phyloP scores from a whole-genome alignment of 768 basidiomycete genomes.

The Artomyces pyxidatus region DNA sequence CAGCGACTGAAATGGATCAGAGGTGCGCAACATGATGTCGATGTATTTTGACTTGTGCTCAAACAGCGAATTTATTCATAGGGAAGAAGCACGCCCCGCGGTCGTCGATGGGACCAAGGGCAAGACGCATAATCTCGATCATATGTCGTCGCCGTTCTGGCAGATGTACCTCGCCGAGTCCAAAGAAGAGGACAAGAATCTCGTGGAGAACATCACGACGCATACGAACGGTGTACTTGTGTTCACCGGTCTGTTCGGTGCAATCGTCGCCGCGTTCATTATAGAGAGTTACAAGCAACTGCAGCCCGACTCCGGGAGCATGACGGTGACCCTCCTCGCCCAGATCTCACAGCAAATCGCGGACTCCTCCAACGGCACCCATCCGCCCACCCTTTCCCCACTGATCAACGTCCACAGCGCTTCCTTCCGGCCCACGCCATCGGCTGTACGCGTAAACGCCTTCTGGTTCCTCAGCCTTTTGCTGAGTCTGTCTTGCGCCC shows the following conservation, averaged over 20 bases:
- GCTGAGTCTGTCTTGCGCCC: constrained; percentile 7
- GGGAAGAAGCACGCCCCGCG: no score
- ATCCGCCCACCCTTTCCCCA: background rate
- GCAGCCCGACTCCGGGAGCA: background rate
- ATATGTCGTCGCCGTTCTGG: no score
- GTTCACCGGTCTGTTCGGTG: constrained; percentile 7
- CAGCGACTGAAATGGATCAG: no score
- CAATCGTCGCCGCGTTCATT: constrained; percentile 3
- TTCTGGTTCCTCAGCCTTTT: constrained; percentile 11
- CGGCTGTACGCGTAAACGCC: background rate
- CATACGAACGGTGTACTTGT: background rate
- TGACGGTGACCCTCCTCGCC: background rate
- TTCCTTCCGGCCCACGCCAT: background rate
- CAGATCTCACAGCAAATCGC: no score
- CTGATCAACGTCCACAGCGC: background rate
- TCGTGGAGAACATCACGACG: constrained; percentile 1
- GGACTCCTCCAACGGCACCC: background rate
- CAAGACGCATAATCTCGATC: no score
- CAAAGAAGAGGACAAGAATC: constrained; percentile 1
- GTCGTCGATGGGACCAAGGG: no score
- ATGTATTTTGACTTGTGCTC: no score
- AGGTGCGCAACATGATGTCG: no score
- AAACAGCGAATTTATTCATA: no score
- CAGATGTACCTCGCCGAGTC: constrained; percentile 4
- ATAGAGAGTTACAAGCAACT: constrained; percentile 2